Conservation (phyloP, 1,139 yeast genomes). For the Sugiyamaella xylanicola region DNA sequence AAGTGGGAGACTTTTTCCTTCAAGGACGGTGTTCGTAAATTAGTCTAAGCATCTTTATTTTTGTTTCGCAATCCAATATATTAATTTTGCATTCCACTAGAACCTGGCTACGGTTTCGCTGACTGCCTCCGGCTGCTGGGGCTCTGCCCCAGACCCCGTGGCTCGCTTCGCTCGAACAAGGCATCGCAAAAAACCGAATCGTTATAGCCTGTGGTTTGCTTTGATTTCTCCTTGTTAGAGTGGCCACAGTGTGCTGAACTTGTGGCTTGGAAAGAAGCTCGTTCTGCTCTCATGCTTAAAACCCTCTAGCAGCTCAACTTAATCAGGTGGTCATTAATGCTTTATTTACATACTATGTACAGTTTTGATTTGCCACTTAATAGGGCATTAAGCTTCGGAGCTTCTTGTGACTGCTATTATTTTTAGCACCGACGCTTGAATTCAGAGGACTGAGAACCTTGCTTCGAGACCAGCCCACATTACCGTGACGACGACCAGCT, state of each 20-base stretch:
- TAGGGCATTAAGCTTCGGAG: slow-evolving; percentile 50
- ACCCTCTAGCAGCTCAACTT: not conserved
- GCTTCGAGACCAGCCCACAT: slow-evolving; percentile 75
- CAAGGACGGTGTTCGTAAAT: slow-evolving; percentile 23
- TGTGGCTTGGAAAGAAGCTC: too few species aligned
- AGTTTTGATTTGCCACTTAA: slow-evolving; percentile 20
- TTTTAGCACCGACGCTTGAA: slow-evolving; percentile 60
- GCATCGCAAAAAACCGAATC: too few species aligned
- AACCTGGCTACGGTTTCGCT: too few species aligned
- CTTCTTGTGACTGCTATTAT: slow-evolving; percentile 43
- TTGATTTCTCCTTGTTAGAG: too few species aligned
- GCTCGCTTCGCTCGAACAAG: not conserved
- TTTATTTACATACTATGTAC: slow-evolving; percentile 14
- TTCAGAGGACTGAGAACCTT: slow-evolving; percentile 64
- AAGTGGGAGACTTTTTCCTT: slow-evolving; percentile 29
- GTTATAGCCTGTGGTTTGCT: too few species aligned
- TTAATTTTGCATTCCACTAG: too few species aligned
- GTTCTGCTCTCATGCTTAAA: too few species aligned
- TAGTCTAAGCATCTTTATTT: slow-evolving; percentile 6
- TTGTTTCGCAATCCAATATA: not conserved
- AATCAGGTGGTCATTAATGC: slow-evolving; percentile 1
- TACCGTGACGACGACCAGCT: slow-evolving; percentile 92
- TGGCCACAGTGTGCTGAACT: too few species aligned
- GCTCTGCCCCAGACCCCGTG: slow-evolving; percentile 3
- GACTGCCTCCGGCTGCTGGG: slow-evolving; percentile 4